Base-by-base conservation (phyloP, 1,284 basidiomycete genomes). In the Microbotryum scabiosae region DNA sequence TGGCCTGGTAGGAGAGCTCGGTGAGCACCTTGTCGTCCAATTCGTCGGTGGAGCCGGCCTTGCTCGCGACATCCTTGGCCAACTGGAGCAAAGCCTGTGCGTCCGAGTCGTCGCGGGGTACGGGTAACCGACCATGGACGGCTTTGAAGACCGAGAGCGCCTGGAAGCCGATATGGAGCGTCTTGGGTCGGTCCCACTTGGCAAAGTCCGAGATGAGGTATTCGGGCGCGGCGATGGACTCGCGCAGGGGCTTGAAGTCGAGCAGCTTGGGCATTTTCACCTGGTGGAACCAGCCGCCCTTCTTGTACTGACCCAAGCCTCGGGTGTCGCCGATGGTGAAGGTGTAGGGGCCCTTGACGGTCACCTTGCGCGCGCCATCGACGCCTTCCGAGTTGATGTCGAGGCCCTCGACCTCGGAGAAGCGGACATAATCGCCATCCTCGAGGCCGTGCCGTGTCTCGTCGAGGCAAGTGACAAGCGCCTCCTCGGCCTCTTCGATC, bases 211-310 rank as follows among this genome's bases (percentile, higher is more conserved):
- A 92, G 68, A 97, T 85, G 79, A 97, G 88, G 73, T 84, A 84
- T 71, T 98, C 94, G 1, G 96, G 94, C 51, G 81, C 75, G 69
- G 82, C 80, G 60, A 90, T 75, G 5, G 91, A 91, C 70, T 97
- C 91, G 70, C 86, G 83, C 48, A 99, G 81, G 7, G 92, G 85
- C 90, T 97, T 97, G 72, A 96, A 97, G 75, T 90, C 83, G 59
- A 98, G 80, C 63, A 90, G 82, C 79, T 96, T 97, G 25, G 96
- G 96, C 91, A 96, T 93, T 80, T 98, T 99, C 72, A 98, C 91
- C 77, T 99, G 96, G 20, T 90, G 93, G 75, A 98, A 99, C 69
- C 94, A 87, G 54, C 96, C 96, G 36, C 93, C 96, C 36, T 84
- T 78, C 72, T 86, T 84, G 79, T 98, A 98, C 52, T 84, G 81